Evolutionary conservation across 495 filamentous ascomycete species (phyloP), one percentile per base, ranked within the genome.

Genomic region (Umbilicaria muhlenbergii): DNA sequence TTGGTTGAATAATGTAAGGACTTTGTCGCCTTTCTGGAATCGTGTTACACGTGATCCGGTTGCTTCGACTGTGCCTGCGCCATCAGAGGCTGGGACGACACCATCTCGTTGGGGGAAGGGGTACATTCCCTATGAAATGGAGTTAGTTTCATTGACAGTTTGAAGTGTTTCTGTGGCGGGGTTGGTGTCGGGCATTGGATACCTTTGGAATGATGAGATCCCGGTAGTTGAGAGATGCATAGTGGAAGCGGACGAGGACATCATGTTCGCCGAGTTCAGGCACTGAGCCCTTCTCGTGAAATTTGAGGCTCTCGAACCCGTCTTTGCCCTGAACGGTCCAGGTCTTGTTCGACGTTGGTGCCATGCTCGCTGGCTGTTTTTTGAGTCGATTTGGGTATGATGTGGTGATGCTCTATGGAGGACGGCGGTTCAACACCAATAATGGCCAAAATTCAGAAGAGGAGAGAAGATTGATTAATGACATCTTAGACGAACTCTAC

Each of bases 1-100:
- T 58, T 89, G 85, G 59, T 86, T 86, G 71, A 91, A 88, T 28
- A 87, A 68, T 0, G 81, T 86, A 5, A 73, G 56, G 28, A 91
- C 83, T 43, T 73, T 71, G 60, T 85, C 80, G 32, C 85, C 85
- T 47, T 67, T 69, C 55, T 75, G 70, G 68, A 83, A 85, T 31
- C 70, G 66, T 1, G 63, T 68, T 6, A 87, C 83, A 43, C 74
- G 73, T 16, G 71, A 53, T 32, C 86, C 86, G 13, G 80, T 73
- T 6, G 72, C 74, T 32, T 83, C 55, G 21, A 93, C 70, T 43
- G 75, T 75, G 28, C 83, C 85, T 2, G 86, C 74, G 43, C 82
- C 85, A 53, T 93, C 85, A n/a, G 83, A 88, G 21, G 56, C 72
- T 1, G 82, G 71, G 1, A 88, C 73, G 3, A 88, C 67, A 24